A percentile compares a stretch with the other conserved stretches of the same genome.
Evolutionary conservation across 108 stramenopile genomes (phyloP).

Genomic region (Cafeteria roenbergensis): DNA sequence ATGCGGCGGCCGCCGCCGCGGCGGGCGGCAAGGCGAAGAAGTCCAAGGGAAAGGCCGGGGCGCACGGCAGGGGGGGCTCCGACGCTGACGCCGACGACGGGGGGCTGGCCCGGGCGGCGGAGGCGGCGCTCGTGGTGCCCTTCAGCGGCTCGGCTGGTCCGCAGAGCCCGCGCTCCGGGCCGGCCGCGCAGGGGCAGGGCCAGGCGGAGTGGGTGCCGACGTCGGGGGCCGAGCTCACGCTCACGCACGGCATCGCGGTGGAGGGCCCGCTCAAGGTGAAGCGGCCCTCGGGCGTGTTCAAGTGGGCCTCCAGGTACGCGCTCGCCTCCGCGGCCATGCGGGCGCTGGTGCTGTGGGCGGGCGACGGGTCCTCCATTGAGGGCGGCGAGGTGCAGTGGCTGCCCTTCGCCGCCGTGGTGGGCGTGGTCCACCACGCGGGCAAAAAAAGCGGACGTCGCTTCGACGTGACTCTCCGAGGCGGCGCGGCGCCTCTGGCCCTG

Average conservation of each 20-base stretch:
- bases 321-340: background rate
- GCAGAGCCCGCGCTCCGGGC: no score
- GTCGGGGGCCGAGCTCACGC: background rate
- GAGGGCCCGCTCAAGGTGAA: background rate
- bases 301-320: background rate
- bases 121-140: no score
- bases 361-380: background rate
- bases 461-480: background rate
- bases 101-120: no score
- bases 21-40: no score
- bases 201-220: no score
- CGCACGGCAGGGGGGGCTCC: no score
- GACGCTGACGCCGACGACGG: no score
- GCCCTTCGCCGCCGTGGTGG: background rate
- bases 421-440: no score
- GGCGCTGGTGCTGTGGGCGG: background rate
- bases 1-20: no score
- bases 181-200: no score
- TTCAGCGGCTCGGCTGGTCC: no score
- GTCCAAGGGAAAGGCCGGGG: no score
- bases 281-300: background rate
- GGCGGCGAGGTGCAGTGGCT: background rate
- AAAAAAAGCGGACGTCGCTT: background rate
- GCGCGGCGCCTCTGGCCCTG: background rate
- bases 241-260: background rate